phyloP scores from a whole-genome alignment of 306 rosid genomes.

The peach (Prunus persica) region DNA sequence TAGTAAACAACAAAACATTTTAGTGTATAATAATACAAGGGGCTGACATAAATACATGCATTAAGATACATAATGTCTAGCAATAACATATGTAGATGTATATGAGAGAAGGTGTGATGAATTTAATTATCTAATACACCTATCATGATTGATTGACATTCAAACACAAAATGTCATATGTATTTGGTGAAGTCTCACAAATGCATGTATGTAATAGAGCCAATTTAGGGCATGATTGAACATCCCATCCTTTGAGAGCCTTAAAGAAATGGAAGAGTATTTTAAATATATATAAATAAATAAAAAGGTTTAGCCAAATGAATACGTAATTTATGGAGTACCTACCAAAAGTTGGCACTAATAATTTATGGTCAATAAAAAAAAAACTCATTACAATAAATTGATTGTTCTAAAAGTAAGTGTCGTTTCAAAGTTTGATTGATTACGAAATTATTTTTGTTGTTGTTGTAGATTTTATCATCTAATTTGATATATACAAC shows the following conservation, averaged over 20 bases:
- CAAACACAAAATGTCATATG: constrained; percentile 10
- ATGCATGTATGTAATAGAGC: constrained; percentile 29
- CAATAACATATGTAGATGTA: background rate
- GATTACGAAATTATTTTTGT: too few relatives aligned
- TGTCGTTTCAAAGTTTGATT: background rate
- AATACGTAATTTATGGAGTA: background rate
- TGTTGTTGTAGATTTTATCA: background rate
- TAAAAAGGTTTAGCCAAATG: background rate
- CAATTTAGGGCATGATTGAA: constrained; percentile 36
- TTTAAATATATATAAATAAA: background rate
- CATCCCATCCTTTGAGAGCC: constrained; percentile 28
- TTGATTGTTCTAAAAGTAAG: background rate
- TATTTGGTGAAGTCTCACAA: constrained; percentile 17
- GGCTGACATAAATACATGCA: constrained; percentile 46
- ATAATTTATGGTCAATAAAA: background rate
- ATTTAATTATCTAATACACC: constrained; percentile 34
- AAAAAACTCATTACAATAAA: background rate
- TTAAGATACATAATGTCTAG: constrained; percentile 30
- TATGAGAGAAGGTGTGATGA: constrained; percentile 5
- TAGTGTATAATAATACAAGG: constrained; percentile 31
- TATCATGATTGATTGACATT: constrained; percentile 38
- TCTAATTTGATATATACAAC: background rate
- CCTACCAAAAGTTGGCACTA: background rate
- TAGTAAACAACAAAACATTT: constrained; percentile 34
- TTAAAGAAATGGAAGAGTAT: background rate